Evolutionary conservation across 1,284 basidiomycete species (phyloP).

Genomic region (Lentinus polychrous): DNA sequence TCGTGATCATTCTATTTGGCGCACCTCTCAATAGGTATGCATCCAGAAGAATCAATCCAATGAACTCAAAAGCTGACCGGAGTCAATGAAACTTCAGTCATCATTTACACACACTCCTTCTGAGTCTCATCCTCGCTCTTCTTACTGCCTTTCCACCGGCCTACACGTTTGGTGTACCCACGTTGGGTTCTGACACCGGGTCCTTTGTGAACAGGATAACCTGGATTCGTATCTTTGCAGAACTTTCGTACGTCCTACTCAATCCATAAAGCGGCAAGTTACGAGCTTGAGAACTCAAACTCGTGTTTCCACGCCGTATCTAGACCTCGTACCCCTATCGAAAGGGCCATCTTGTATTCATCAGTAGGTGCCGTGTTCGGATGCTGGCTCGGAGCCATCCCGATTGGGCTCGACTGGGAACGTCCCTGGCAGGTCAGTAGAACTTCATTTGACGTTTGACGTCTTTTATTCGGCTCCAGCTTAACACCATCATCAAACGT

Average conservation of each 20-base stretch:
- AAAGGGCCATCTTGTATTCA: constrained; percentile 78
- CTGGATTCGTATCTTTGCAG: constrained; percentile 76
- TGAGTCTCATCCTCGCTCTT: constrained; percentile 64
- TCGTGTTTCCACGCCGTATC: neutral
- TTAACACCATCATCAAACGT: no score
- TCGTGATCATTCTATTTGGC: constrained; percentile 62
- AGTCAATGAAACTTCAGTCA: constrained; percentile 30
- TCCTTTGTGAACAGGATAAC: constrained; percentile 39
- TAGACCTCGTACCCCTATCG: constrained; percentile 61
- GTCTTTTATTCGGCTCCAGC: neutral
- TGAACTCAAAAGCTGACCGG: neutral
- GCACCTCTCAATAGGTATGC: constrained; percentile 62
- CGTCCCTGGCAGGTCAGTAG: constrained; percentile 84
- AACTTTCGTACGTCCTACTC: constrained; percentile 57
- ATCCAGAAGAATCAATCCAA: neutral
- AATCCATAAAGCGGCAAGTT: neutral
- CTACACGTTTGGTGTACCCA: constrained; percentile 65
- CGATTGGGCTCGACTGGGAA: constrained; percentile 91
- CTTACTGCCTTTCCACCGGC: constrained; percentile 64
- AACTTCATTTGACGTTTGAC: neutral
- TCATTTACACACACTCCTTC: constrained; percentile 52
- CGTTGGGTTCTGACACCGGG: constrained; percentile 32
- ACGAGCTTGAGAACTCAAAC: constrained; percentile 4
- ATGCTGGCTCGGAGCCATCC: constrained; percentile 74
- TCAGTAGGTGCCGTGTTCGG: constrained; percentile 67